Evolutionary conservation across 192 early-diverging fungal species (phyloP).

Genomic region (Ambispora gerdemannii): DNA sequence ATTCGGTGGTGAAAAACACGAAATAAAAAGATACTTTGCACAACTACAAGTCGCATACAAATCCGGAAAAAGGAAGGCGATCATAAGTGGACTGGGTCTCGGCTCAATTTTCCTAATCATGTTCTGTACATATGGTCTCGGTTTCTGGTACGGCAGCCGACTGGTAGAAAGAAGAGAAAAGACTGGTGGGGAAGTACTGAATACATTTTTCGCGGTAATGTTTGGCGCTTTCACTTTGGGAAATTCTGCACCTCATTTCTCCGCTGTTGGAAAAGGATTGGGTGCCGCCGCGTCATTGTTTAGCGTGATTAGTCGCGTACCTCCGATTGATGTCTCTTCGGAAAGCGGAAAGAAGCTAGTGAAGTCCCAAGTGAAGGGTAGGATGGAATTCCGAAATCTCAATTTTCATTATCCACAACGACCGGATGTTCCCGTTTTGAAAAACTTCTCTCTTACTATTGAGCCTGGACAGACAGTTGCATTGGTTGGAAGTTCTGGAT

Average conservation of each 20-base stretch:
- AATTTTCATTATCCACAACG: conserved; percentile 83
- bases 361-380: conserved; percentile 46
- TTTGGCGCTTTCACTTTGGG: conserved; percentile 55
- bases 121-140: conserved; percentile 70
- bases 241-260: conserved; percentile 64
- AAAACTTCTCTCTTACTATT: conserved; percentile 66
- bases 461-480: conserved; percentile 69
- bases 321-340: conserved; percentile 64
- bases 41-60: conserved; percentile 62
- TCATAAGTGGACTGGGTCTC: conserved; percentile 57
- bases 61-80: conserved; percentile 62
- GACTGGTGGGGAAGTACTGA: conserved; percentile 56
- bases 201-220: conserved; percentile 86
- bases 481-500: conserved; percentile 60
- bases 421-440: conserved; percentile 76
- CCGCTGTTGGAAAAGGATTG: conserved; percentile 69
- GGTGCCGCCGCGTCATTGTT: conserved; percentile 84
- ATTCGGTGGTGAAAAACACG: conserved; percentile 77
- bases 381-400: conserved; percentile 74
- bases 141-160: conserved; percentile 82
- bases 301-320: conserved; percentile 76
- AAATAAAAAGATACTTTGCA: conserved; percentile 57
- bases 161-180: conserved; percentile 54
- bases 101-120: conserved; percentile 58
- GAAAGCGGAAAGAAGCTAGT: conserved; percentile 47